phyloP scores from a whole-genome alignment of 805 yeast genomes.

The Ogataea methanolica region DNA sequence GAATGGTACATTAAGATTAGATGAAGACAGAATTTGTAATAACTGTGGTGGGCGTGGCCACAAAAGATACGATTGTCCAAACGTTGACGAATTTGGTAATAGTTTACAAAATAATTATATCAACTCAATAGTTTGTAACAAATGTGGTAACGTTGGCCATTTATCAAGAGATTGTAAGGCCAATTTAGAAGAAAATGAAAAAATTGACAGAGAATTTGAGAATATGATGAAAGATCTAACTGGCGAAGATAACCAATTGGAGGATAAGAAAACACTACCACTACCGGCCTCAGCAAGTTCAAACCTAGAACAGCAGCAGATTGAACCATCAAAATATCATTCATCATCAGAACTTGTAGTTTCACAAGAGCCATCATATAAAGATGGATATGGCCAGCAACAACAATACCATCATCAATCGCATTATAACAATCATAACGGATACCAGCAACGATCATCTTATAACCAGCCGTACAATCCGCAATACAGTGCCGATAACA shows the following conservation, averaged over 20 bases:
- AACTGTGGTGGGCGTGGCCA: slow-evolving; percentile 68
- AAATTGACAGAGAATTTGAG: slow-evolving; percentile 45
- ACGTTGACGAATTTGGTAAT: slow-evolving; percentile 26
- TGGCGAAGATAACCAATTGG: slow-evolving; percentile 19
- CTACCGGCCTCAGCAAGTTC: neutral
- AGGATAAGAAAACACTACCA: neutral
- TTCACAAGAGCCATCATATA: neutral
- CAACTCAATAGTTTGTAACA: slow-evolving; percentile 59
- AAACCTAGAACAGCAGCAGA: neutral
- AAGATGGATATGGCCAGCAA: neutral
- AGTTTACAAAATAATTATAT: slow-evolving; percentile 33
- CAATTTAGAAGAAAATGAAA: slow-evolving; percentile 18
- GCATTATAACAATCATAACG: neutral
- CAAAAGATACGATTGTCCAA: slow-evolving; percentile 60
- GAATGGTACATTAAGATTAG: slow-evolving; percentile 86
- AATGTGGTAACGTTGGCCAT: slow-evolving; percentile 83
- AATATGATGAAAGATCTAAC: slow-evolving; percentile 47
- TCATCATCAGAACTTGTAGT: neutral
- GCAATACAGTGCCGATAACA: neutral
- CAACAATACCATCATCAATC: neutral
- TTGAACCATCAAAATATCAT: neutral
- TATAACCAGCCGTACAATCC: neutral
- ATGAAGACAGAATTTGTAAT: slow-evolving; percentile 57
- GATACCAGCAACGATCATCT: neutral
- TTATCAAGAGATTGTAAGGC: slow-evolving; percentile 79